Evolutionary conservation across 2,329 filamentous ascomycete species (phyloP), one percentile per base, ranked within the genome.

Genomic region (Drechslerella dactyloides): DNA sequence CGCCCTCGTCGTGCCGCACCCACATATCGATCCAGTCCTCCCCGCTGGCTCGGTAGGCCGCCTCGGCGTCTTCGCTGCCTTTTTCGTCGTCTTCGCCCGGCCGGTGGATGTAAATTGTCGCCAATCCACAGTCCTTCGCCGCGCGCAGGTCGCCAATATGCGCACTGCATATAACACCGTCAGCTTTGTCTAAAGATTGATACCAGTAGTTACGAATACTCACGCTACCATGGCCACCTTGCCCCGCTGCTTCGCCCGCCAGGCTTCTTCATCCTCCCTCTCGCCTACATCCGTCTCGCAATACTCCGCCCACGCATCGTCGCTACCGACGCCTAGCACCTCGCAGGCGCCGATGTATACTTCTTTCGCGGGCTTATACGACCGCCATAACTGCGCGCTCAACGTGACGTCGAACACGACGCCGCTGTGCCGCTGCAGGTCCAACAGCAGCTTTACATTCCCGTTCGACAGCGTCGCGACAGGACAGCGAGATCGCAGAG

Each of bases 391-490:
- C 79, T 90, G 89, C 0, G 87, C 85, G 7, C 86, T 90, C 69
- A 89, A 81, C 42, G 92, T 76, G 60, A 82, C 80, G 21, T 82
- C 82, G 76, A 92, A 93, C 0, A 83, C 83, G 56, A 93, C 82
- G 2, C 79, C 78, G 1, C 85, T 87, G 75, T 85, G 82, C 56
- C 80, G 77, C 55, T 84, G 80, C 54, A 94, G 82, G 77, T 93
- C 90, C 1, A 80, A 77, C 48, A 93, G 81, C n/a, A 93, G 81
- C 1, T 82, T 80, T 1, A 82, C 77, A 77, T 93, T 93, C 37
- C 89, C 90, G 77, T 94, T 94, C 27, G 88, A 90, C 24, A 93
- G 81, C 0, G 89, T 91, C 44, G 85, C 83, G 0, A 88, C 90
- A 8, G 76, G 79, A 40, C 83, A 83, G 24, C 93, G 79, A 51